phyloP scores from a whole-genome alignment of 768 basidiomycete genomes.

The Tulasnella sp. region DNA sequence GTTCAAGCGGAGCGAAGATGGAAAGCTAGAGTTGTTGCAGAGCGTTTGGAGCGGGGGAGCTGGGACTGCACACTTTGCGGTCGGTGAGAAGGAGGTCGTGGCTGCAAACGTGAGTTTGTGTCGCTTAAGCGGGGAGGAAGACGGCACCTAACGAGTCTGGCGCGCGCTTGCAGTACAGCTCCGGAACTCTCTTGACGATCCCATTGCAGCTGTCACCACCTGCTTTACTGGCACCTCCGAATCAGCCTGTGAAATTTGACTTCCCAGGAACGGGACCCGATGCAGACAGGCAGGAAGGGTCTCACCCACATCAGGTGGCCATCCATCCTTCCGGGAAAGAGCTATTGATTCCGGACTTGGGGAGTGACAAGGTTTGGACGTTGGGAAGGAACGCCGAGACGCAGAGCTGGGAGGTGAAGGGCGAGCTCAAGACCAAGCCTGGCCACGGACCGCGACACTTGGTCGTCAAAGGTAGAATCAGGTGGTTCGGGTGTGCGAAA shows the following conservation, averaged over 20 bases:
- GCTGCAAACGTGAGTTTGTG: slow-evolving; percentile 63
- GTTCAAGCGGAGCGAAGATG: slow-evolving; percentile 52
- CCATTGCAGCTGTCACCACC: slow-evolving; percentile 51
- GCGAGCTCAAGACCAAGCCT: slow-evolving; percentile 45
- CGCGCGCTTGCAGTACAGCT: slow-evolving; percentile 53
- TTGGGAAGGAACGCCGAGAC: slow-evolving; percentile 45
- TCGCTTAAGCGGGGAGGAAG: background rate
- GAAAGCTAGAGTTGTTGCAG: slow-evolving; percentile 50
- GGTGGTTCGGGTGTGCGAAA: background rate
- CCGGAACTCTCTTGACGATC: slow-evolving; percentile 55
- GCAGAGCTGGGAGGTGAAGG: slow-evolving; percentile 47
- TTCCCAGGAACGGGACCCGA: slow-evolving; percentile 61
- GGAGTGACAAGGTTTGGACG: slow-evolving; percentile 62
- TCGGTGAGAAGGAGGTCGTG: slow-evolving; percentile 54
- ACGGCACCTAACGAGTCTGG: slow-evolving; percentile 12
- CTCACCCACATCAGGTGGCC: slow-evolving; percentile 75
- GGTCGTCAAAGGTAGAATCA: slow-evolving; percentile 54
- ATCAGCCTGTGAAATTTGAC: slow-evolving; percentile 32
- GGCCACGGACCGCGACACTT: slow-evolving; percentile 73
- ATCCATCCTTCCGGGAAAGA: slow-evolving; percentile 50
- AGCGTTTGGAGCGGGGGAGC: slow-evolving; percentile 52
- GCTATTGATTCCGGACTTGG: slow-evolving; percentile 70
- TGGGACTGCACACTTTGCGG: slow-evolving; percentile 62
- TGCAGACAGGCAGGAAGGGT: slow-evolving; percentile 57
- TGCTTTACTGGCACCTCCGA: slow-evolving; percentile 39